phyloP scores from a whole-genome alignment of 306 rosid species.

The Quercus bicolor region DNA sequence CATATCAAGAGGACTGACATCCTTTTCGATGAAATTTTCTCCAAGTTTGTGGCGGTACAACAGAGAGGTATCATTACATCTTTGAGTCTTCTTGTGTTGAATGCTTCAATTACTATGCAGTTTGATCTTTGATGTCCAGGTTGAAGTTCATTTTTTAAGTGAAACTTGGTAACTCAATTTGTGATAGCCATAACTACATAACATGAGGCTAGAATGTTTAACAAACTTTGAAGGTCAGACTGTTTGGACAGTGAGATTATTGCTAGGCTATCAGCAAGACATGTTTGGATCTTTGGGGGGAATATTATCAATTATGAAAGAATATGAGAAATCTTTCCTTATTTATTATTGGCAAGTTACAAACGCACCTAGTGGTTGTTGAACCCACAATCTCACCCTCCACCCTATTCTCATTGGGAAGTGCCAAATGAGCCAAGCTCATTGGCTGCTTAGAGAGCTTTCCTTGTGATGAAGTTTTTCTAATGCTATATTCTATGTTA shows the following conservation, averaged over 20 bases:
- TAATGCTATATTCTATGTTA: background rate
- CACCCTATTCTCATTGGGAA: too few species aligned
- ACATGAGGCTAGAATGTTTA: background rate
- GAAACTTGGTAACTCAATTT: background rate
- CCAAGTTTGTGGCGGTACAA: slow-evolving; percentile 67
- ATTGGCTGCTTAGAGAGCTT: background rate
- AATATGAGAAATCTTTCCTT: background rate
- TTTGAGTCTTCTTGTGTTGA: slow-evolving; percentile 18
- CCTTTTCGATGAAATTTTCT: slow-evolving; percentile 91
- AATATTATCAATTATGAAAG: background rate
- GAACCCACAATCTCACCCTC: too few species aligned
- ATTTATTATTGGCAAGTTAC: too few species aligned
- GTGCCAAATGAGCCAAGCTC: too few species aligned
- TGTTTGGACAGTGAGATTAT: background rate
- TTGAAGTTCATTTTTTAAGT: background rate
- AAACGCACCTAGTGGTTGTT: too few species aligned
- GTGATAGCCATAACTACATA: background rate
- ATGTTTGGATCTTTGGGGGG: background rate
- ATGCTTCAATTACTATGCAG: background rate
- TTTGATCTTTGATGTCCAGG: slow-evolving; percentile 1
- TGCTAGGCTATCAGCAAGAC: background rate
- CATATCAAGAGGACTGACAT: slow-evolving; percentile 90
- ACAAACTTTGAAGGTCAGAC: background rate
- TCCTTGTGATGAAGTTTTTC: background rate
- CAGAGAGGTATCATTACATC: slow-evolving; percentile 63